phyloP scores from a whole-genome alignment of 805 yeast species.

The Metschnikowia continentalis region DNA sequence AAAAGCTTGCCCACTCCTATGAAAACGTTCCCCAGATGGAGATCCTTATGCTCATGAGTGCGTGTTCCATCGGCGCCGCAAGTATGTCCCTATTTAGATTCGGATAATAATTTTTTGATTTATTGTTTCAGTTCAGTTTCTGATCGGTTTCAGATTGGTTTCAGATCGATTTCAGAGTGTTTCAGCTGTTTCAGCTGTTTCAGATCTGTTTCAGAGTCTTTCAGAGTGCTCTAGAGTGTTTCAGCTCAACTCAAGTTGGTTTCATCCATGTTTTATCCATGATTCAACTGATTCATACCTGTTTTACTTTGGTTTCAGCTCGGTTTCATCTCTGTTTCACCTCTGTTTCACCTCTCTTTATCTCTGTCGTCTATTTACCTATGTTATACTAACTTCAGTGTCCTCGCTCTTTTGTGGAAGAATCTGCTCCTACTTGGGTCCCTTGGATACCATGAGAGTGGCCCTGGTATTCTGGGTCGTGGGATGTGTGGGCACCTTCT shows the following conservation, averaged over 20 bases:
- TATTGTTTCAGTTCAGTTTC: too few relatives aligned
- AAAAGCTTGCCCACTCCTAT: constrained; percentile 20
- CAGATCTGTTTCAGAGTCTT: too few relatives aligned
- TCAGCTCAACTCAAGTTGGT: too few relatives aligned
- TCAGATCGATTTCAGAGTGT: too few relatives aligned
- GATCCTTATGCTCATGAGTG: constrained; percentile 22
- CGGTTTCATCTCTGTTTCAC: background rate
- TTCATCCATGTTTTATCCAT: background rate
- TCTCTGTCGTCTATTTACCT: background rate
- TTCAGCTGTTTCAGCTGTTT: too few relatives aligned
- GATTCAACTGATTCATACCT: too few relatives aligned
- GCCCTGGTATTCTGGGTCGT: constrained; percentile 26
- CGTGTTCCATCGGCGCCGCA: constrained; percentile 35
- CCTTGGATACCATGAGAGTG: constrained; percentile 21
- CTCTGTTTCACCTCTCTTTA: background rate
- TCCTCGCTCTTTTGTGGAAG: constrained; percentile 31
- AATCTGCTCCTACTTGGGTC: constrained; percentile 28
- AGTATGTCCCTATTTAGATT: constrained; percentile 15
- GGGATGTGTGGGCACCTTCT: constrained; percentile 23
- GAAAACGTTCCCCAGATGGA: constrained; percentile 21
- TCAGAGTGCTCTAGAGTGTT: too few relatives aligned
- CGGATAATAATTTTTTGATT: too few relatives aligned
- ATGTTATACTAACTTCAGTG: constrained; percentile 18
- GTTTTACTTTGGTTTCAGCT: too few relatives aligned
- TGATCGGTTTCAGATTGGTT: too few relatives aligned